A percentile compares a stretch with the other conserved stretches of the same genome.
These are phyloP conservation scores for Astragalus glycyphyllos DNA, from an alignment of 306 rosid species.

Conservation along the genomic window DNA sequence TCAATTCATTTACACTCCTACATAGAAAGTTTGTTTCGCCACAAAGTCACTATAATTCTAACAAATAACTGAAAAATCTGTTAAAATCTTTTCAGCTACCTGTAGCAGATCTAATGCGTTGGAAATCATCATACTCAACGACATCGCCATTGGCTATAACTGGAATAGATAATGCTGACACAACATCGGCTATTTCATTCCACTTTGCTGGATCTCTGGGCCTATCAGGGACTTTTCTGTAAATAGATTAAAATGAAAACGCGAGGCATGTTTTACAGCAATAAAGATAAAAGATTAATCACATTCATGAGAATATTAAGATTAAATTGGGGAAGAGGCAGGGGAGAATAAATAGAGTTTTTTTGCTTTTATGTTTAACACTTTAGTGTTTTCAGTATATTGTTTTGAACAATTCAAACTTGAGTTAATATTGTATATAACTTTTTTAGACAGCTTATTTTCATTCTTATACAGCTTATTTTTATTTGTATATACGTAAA, in stretches of 20 bases:
- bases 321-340: not conserved
- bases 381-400: not conserved
- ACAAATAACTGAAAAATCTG: conserved; percentile 32
- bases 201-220: conserved; percentile 97
- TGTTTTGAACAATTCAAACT: not conserved
- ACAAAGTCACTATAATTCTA: conserved; percentile 31
- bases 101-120: conserved; percentile 72
- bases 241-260: conserved; percentile 42
- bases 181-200: conserved; percentile 90
- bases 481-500: not conserved
- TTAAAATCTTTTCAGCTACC: conserved; percentile 49
- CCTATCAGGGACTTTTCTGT: conserved; percentile 83
- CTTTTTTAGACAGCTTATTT: not conserved
- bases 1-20: not conserved
- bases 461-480: not conserved
- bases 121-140: conserved; percentile 73
- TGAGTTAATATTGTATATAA: too few relatives aligned
- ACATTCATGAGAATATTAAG: not conserved
- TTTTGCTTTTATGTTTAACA: not conserved
- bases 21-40: conserved; percentile 20
- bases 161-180: conserved; percentile 82
- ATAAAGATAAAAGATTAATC: conserved; percentile 28
- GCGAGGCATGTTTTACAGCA: conserved; percentile 30
- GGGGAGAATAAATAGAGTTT: not conserved
- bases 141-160: conserved; percentile 91